A percentile compares a stretch with the other conserved stretches of the same genome.
phyloP scores from a whole-genome alignment of 2,329 filamentous ascomycete species.

The Tolypocladium paradoxum region DNA sequence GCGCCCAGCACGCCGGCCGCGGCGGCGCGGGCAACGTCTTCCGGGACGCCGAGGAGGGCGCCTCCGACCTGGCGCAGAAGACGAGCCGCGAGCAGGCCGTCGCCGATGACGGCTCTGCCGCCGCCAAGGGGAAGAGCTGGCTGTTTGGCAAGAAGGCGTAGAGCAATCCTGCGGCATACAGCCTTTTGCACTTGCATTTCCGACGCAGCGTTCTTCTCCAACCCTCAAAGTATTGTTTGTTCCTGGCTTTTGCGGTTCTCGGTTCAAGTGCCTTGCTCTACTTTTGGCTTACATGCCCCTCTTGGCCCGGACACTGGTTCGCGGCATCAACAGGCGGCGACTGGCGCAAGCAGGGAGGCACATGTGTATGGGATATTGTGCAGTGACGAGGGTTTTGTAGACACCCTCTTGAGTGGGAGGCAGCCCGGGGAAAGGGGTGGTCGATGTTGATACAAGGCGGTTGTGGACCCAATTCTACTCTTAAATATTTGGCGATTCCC shows the following conservation, averaged over 20 bases:
- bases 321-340: not conserved
- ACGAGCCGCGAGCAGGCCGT: conserved; percentile 20
- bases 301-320: too few relatives aligned
- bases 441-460: not conserved
- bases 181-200: not conserved
- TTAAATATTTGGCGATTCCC: not conserved
- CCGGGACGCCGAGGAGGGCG: conserved; percentile 34
- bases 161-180: not conserved
- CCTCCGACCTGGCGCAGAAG: conserved; percentile 18
- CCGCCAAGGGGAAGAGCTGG: conserved; percentile 35
- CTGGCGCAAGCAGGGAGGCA: not conserved
- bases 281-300: not conserved
- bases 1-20: conserved; percentile 56
- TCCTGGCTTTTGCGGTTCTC: not conserved
- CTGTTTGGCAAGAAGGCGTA: conserved; percentile 38
- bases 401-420: not conserved
- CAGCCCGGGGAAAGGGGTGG: not conserved
- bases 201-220: not conserved
- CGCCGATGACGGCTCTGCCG: conserved; percentile 15
- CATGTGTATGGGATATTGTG: not conserved
- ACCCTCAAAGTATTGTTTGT: not conserved
- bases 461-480: not conserved
- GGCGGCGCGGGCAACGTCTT: conserved; percentile 67
- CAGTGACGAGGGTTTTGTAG: not conserved
- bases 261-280: not conserved